A percentile compares a stretch with the other conserved stretches of the same genome.
Conservation (phyloP, 2,329 filamentous ascomycete species). For the Sarocladium kiliense region DNA sequence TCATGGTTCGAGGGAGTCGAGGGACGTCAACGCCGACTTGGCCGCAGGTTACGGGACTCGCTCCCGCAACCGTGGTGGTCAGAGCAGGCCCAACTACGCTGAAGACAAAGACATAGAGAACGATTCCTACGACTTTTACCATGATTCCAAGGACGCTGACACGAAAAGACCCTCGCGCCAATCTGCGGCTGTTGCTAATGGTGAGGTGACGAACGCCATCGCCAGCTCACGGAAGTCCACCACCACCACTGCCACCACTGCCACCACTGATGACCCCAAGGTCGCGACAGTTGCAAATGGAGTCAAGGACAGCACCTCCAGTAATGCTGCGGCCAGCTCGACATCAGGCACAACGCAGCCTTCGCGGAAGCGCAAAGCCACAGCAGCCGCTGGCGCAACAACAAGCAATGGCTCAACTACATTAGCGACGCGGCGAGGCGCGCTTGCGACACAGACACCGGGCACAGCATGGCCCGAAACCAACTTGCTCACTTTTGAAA, state of each 20-base stretch:
- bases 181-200: conserved; percentile 26
- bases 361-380: conserved; percentile 79
- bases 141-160: conserved; percentile 49
- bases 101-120: conserved; percentile 88
- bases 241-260: not conserved
- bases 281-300: conserved; percentile 26
- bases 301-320: conserved; percentile 28
- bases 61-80: conserved; percentile 80
- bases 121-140: conserved; percentile 68
- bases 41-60: conserved; percentile 83
- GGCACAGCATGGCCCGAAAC: conserved; percentile 52
- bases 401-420: conserved; percentile 14
- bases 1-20: conserved; percentile 17
- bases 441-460: conserved; percentile 28
- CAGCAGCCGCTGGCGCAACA: conserved; percentile 18
- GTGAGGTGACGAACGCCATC: conserved; percentile 7
- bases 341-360: conserved; percentile 46
- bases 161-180: conserved; percentile 52
- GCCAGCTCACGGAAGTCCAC: conserved; percentile 34
- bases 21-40: conserved; percentile 44
- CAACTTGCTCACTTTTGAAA: conserved; percentile 86
- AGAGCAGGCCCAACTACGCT: conserved; percentile 85
- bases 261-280: conserved; percentile 32
- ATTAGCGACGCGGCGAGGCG: conserved; percentile 17
- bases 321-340: conserved; percentile 21